These are phyloP conservation scores for Xylariaceae sp. DNA, from an alignment of 2,329 filamentous ascomycete species.

Conservation along the genomic window DNA sequence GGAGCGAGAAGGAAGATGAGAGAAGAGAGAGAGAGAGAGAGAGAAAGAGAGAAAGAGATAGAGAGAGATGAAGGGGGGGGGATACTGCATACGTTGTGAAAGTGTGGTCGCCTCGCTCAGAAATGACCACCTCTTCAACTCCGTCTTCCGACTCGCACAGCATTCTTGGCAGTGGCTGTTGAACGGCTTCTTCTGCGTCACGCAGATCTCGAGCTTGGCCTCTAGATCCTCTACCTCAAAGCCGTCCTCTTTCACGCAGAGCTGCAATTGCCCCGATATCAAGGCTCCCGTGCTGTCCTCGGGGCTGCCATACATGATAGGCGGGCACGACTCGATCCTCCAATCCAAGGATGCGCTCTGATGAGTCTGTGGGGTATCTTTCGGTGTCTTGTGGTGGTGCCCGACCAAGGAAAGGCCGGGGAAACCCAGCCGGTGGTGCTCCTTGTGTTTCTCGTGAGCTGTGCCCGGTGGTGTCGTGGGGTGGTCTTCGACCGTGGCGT, in stretches of 20 bases:
- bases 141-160: constrained; percentile 65
- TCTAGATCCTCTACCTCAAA: constrained; percentile 67
- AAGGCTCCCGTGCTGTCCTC: constrained; percentile 75
- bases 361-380: constrained; percentile 35
- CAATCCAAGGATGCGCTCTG: constrained; percentile 43
- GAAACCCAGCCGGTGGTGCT: constrained; percentile 35
- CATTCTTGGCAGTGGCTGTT: constrained; percentile 64
- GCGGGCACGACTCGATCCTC: constrained; percentile 77
- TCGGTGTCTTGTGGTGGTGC: constrained; percentile 29
- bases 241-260: constrained; percentile 62
- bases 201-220: constrained; percentile 64
- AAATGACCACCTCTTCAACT: constrained; percentile 76
- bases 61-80: not conserved
- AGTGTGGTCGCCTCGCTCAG: constrained; percentile 52
- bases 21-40: not conserved
- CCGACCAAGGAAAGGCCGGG: constrained; percentile 39
- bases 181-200: constrained; percentile 76
- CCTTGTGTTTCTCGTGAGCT: constrained; percentile 39
- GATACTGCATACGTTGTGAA: constrained; percentile 39
- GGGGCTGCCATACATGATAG: constrained; percentile 74
- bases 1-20: not conserved
- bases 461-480: constrained; percentile 25
- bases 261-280: constrained; percentile 73
- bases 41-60: too few relatives aligned
- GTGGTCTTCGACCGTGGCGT: constrained; percentile 33